Evolutionary conservation across 1,284 basidiomycete genomes (phyloP).

Genomic region (Pisolithus thermaeus): DNA sequence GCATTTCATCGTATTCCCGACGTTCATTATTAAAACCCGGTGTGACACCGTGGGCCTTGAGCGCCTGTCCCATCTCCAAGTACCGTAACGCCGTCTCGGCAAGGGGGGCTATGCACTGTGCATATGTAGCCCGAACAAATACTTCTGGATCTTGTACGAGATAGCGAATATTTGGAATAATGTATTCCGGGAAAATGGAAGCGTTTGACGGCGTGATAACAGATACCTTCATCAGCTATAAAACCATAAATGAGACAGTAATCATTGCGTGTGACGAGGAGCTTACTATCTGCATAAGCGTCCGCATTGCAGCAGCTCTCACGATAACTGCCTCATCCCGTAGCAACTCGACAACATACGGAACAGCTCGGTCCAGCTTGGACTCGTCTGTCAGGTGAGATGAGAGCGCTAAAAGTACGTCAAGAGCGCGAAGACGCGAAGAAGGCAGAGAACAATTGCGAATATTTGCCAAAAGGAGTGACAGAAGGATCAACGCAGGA

Average conservation of each 20-base stretch:
- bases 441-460: slow-evolving; percentile 86
- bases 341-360: slow-evolving; percentile 85
- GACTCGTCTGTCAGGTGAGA: slow-evolving; percentile 90
- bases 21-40: slow-evolving; percentile 40
- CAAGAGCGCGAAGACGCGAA: slow-evolving; percentile 81
- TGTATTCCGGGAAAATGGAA: slow-evolving; percentile 89
- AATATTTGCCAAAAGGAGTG: slow-evolving; percentile 85
- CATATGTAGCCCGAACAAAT: slow-evolving; percentile 86
- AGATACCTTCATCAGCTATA: slow-evolving; percentile 76
- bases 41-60: slow-evolving; percentile 71
- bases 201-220: slow-evolving; percentile 89
- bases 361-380: slow-evolving; percentile 90
- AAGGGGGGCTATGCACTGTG: slow-evolving; percentile 79
- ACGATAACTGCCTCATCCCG: slow-evolving; percentile 83
- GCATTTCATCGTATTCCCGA: slow-evolving; percentile 69
- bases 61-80: slow-evolving; percentile 88
- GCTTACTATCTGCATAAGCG: slow-evolving; percentile 80
- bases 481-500: slow-evolving; percentile 74
- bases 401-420: slow-evolving; percentile 82
- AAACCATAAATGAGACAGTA: not conserved
- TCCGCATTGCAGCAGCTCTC: slow-evolving; percentile 73
- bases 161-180: slow-evolving; percentile 85
- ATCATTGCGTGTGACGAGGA: slow-evolving; percentile 2
- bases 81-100: slow-evolving; percentile 82
- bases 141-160: slow-evolving; percentile 81